phyloP scores from a whole-genome alignment of 164 flowering plant species.

The Stephania cephalantha region DNA sequence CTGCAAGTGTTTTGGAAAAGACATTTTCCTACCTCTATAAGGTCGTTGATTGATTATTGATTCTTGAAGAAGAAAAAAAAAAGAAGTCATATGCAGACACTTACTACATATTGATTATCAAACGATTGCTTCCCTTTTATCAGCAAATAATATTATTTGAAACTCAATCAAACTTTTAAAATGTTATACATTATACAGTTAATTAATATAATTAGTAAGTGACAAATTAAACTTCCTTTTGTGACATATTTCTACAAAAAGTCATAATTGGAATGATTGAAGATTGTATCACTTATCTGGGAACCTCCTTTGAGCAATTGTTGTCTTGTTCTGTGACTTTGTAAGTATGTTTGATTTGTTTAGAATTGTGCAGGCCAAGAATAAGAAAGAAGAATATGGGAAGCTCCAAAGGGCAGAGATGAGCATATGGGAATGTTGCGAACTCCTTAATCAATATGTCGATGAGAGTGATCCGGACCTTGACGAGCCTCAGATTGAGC shows the following conservation, averaged over 20 bases:
- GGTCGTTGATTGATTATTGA: no score
- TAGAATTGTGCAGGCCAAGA: conserved; percentile 16
- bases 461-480: conserved; percentile 43
- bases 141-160: no score
- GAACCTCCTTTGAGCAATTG: neutral
- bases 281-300: neutral
- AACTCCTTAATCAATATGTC: conserved; percentile 31
- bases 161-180: no score
- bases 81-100: no score
- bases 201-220: no score
- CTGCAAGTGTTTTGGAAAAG: no score
- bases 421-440: conserved; percentile 47
- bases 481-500: conserved; percentile 43
- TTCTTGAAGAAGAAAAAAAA: no score
- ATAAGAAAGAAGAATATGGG: conserved; percentile 33
- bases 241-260: neutral
- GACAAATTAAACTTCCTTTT: no score
- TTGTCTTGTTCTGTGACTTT: neutral
- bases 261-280: neutral
- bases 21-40: no score
- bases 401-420: conserved; percentile 26
- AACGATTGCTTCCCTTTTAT: no score
- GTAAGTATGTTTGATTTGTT: neutral
- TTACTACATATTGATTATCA: no score
- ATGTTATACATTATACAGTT: no score